phyloP scores from a whole-genome alignment of 2,329 filamentous ascomycete species.

The Sclerotinia nivalis region DNA sequence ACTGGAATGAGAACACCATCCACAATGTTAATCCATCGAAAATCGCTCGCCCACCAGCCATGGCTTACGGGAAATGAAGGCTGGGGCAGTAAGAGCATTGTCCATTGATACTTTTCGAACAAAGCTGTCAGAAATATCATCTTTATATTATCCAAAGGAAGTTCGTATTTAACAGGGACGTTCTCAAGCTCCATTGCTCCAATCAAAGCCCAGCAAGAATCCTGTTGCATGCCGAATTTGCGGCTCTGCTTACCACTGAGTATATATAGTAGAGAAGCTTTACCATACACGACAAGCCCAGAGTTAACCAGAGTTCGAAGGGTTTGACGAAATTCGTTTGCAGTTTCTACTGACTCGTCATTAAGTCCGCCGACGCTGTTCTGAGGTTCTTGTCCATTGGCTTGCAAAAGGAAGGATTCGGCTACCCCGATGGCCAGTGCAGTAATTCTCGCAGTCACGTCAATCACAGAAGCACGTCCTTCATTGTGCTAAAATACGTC shows the following conservation, averaged over 20 bases:
- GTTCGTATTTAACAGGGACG: background rate
- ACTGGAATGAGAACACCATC: background rate
- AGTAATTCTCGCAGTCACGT: background rate
- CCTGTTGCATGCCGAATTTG: background rate
- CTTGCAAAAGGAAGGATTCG: background rate
- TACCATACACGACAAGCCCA: background rate
- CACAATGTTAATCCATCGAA: background rate
- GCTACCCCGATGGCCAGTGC: background rate
- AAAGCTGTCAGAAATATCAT: background rate
- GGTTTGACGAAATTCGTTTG: background rate
- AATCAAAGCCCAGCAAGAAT: background rate
- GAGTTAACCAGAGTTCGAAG: background rate
- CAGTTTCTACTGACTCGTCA: background rate
- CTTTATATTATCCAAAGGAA: background rate
- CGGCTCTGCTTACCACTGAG: background rate
- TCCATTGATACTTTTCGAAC: background rate
- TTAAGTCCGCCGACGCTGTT: background rate
- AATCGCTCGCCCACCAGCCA: background rate
- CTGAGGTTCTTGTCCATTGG: background rate
- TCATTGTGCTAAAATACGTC: background rate
- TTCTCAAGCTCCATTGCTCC: background rate
- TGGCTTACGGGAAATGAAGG: background rate
- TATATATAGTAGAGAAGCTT: conserved; percentile 2
- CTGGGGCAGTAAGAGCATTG: background rate
- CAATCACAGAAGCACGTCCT: background rate